phyloP scores from a whole-genome alignment of 495 filamentous ascomycete genomes.

The Penicillium pancosmium region DNA sequence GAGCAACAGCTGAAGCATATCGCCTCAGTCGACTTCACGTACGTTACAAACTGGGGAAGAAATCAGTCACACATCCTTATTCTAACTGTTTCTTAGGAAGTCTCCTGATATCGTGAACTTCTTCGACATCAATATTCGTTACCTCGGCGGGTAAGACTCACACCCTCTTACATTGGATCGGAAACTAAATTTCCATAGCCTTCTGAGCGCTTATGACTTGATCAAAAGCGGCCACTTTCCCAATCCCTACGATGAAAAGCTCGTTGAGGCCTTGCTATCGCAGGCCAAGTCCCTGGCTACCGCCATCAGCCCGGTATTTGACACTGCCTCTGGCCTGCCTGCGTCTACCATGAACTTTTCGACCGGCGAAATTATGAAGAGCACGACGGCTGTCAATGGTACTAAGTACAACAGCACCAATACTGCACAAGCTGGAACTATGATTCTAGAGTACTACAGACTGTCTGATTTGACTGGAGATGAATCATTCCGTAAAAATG shows the following conservation, averaged over 20 bases:
- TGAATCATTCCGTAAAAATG: conserved; percentile 25
- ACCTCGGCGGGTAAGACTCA: conserved; percentile 22
- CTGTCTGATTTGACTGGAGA: conserved; percentile 29
- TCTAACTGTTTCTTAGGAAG: conserved; percentile 15
- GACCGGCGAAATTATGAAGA: conserved; percentile 13
- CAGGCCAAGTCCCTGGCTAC: conserved; percentile 24
- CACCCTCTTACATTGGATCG: neutral
- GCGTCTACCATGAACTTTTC: conserved; percentile 19
- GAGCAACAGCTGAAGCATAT: conserved; percentile 26
- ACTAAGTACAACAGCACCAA: conserved; percentile 27
- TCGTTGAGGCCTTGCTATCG: conserved; percentile 22
- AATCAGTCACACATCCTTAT: neutral
- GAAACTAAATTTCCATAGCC: conserved; percentile 12
- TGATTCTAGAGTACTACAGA: conserved; percentile 28
- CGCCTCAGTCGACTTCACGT: conserved; percentile 26
- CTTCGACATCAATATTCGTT: conserved; percentile 28
- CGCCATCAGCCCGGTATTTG: conserved; percentile 23
- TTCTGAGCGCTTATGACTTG: conserved; percentile 27
- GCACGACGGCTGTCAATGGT: conserved; percentile 21
- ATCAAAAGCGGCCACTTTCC: conserved; percentile 26
- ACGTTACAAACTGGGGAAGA: neutral
- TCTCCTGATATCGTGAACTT: conserved; percentile 21
- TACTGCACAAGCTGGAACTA: conserved; percentile 25
- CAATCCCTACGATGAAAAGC: conserved; percentile 19
- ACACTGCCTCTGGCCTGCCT: conserved; percentile 24